Evolutionary conservation across 2,329 filamentous ascomycete species (phyloP), one percentile per base, ranked within the genome.

Genomic region (Fusarium chuoi): DNA sequence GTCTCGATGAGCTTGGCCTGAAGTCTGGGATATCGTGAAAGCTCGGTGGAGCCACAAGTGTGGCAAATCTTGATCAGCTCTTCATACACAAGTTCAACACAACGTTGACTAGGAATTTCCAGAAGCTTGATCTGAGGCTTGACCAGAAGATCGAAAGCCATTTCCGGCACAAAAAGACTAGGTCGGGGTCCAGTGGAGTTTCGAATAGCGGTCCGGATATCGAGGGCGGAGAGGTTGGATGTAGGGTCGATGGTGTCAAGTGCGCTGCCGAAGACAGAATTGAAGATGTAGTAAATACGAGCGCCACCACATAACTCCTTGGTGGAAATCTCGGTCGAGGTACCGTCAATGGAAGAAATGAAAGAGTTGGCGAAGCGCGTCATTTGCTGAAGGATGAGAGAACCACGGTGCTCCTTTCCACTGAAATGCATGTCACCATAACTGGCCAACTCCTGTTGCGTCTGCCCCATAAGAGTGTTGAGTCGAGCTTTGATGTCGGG

Each of bases 1-100:
- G 98, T 96, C 83, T 99, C 96, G 73, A 99, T 99, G 48, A 99
- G 91, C 84, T 98, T 98, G 59, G 92, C 96, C 84, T 99, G 96
- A 60, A 99, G 87, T 70, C 96, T 91, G 18, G 96, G 96, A 82
- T 96, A 99, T 72, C 96, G 90, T 60, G 94, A 93, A 26, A 99
- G 90, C 82, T 99, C 96, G 22, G 93, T 97, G 5, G 95, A 98
- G 71, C 96, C 96, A 84, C 96, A 99, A 2, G 96, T 99, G 82
- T 99, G 96, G 84, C 96, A 98, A 76, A 99, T 98, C 85, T 99
- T 99, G 86, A 99, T 99, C 49, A 99, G 88, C 83, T 99, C 96
- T 82, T 99, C 96, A 82, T 99, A 99, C 6, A 99, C 96, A 61
- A 99, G 89, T 84, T 99, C 96, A 57, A 99, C 96, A 79, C 96